phyloP scores from a whole-genome alignment of 257 asterid genomes.

The Prunella vulgaris region DNA sequence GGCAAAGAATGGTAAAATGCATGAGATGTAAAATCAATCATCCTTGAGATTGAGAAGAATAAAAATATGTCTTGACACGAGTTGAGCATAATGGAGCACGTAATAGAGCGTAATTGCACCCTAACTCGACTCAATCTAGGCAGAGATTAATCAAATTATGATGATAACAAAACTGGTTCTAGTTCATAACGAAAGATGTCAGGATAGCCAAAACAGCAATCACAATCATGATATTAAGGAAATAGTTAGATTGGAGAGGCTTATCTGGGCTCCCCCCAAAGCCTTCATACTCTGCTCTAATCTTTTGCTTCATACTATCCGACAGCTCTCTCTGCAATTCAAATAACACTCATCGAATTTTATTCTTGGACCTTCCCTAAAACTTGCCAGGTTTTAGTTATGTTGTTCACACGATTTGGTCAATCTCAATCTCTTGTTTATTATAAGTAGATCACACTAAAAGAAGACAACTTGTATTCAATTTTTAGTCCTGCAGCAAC shows the following conservation, averaged over 20 bases:
- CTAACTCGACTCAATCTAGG: not conserved
- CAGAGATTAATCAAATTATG: not conserved
- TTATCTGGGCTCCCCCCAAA: conserved; percentile 95
- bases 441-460: conserved; percentile 43
- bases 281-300: conserved; percentile 83
- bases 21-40: too few species aligned
- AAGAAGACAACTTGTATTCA: conserved; percentile 52
- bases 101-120: not conserved
- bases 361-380: conserved; percentile 40
- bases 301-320: conserved; percentile 88
- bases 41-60: not conserved
- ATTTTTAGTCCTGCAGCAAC: conserved; percentile 74
- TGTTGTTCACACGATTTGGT: conserved; percentile 27
- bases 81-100: not conserved
- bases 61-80: not conserved
- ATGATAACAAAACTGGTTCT: conserved; percentile 17
- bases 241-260: conserved; percentile 91
- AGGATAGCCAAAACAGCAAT: conserved; percentile 79
- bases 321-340: conserved; percentile 96
- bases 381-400: conserved; percentile 41
- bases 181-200: conserved; percentile 74
- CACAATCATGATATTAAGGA: conserved; percentile 79
- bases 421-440: conserved; percentile 41
- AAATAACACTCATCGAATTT: conserved; percentile 48
- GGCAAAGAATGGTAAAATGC: too few species aligned